Conservation (phyloP, 805 yeast genomes). For the Metschnikowia hibisci region DNA sequence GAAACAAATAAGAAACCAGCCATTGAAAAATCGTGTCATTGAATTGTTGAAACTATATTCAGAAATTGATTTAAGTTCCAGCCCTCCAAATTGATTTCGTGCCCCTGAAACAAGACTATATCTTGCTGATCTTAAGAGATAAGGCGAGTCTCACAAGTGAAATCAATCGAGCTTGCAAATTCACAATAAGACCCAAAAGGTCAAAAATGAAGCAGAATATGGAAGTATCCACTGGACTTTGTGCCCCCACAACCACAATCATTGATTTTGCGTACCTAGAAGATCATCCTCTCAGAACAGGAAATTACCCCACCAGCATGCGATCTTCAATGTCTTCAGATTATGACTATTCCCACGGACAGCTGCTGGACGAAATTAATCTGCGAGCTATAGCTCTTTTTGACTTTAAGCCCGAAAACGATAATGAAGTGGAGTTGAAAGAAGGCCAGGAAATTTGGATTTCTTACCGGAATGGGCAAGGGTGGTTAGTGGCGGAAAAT, state of each 20-base stretch:
- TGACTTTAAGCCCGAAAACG: slow-evolving; percentile 90
- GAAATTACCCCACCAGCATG: slow-evolving; percentile 26
- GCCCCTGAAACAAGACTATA: too few species aligned
- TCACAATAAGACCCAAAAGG: too few species aligned
- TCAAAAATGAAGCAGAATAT: neutral
- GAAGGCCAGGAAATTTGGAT: slow-evolving; percentile 87
- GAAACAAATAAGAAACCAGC: too few species aligned
- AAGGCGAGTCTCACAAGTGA: too few species aligned
- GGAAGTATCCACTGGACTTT: slow-evolving; percentile 8
- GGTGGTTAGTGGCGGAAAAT: slow-evolving; percentile 94
- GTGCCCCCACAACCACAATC: slow-evolving; percentile 45
- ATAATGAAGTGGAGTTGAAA: slow-evolving; percentile 73
- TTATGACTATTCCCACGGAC: slow-evolving; percentile 10
- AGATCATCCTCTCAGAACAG: slow-evolving; percentile 68
- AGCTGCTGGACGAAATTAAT: slow-evolving; percentile 35
- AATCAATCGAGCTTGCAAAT: too few species aligned
- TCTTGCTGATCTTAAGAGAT: too few species aligned
- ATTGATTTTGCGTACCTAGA: slow-evolving; percentile 81
- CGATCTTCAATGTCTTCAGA: slow-evolving; percentile 10
- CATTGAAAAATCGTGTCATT: too few species aligned
- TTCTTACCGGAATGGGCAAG: slow-evolving; percentile 92
- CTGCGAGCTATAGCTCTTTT: slow-evolving; percentile 79
- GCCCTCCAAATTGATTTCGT: too few species aligned
- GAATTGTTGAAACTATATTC: too few species aligned
- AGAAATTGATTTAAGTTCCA: too few species aligned